Base-by-base conservation (phyloP, 225 moss, liverwort and hornwort genomes). In the Asterella californica region DNA sequence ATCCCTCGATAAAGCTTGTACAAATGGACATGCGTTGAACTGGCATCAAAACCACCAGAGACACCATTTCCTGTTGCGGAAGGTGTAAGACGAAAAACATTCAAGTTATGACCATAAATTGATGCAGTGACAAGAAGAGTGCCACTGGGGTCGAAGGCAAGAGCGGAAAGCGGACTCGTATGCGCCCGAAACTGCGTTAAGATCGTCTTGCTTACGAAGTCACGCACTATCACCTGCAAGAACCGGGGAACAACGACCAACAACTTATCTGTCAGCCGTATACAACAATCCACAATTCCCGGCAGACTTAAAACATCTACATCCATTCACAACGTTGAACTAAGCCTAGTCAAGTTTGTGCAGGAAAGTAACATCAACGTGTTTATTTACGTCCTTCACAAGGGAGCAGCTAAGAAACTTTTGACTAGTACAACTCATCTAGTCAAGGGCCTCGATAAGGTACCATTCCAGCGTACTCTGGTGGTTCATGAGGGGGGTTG, bases 1-100 rank as follows among this genome's bases (percentile, higher is more conserved):
- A 95, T 83, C 47, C 99, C 99, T 64, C 99, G 99, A 79, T 90
- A 90, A 33, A 99, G 99, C 79, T 99, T 99, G 85, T 99, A 99
- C 22, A 99, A 87, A 68, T 99, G 99, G 79, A 90, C 99, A 80
- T 85, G 88, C 14, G 88, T 83, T 33, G 66, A 19, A 42, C 74
- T 85, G 61, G 84, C 79, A 85, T 93, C 92, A 62, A 86, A 88
- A 78, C 81, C 83, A 22, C 48, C 79, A 10, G 82, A 77, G 14
- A 53, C 86, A 52, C 85, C 83, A 52, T 69, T 63, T 33, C 76
- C 79, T 15, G 14, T 62, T 9, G 90, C 82, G 60, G 94, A 81
- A 27, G 99, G 99, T 45, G 88, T 92, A 57, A 99, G 86, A 0
- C 95, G 92, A 78, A 93, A 99, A 60, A 99, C 99, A 83, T 99